phyloP scores from a whole-genome alignment of 257 asterid genomes.

The Solanum corneliomulleri region DNA sequence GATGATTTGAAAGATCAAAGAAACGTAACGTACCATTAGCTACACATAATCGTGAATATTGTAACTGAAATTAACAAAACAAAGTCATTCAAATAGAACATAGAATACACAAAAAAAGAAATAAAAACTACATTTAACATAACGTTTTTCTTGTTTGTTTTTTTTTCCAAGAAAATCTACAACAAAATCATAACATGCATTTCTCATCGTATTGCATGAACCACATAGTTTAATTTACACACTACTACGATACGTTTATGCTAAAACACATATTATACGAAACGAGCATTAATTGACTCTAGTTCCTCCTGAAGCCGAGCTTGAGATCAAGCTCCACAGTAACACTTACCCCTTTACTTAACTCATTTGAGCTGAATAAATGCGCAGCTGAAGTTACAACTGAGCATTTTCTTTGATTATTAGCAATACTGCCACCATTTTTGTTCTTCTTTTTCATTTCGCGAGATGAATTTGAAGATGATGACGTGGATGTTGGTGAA shows the following conservation, averaged over 20 bases:
- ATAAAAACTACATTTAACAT: neutral
- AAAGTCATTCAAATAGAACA: neutral
- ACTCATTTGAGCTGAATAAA: constrained; percentile 27
- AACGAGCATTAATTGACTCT: neutral
- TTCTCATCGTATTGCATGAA: no score
- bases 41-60: neutral
- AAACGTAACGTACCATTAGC: neutral
- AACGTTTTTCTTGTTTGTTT: neutral
- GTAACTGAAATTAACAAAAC: neutral
- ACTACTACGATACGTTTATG: neutral
- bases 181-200: neutral
- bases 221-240: neutral
- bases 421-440: neutral
- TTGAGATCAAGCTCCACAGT: constrained; percentile 52
- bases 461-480: constrained; percentile 4
- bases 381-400: constrained; percentile 56
- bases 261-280: neutral
- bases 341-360: neutral
- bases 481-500: neutral
- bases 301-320: neutral
- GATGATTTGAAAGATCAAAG: neutral
- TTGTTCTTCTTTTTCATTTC: constrained; percentile 1
- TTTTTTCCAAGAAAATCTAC: neutral
- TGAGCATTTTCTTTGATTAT: constrained; percentile 22
- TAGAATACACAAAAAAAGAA: neutral